These are phyloP conservation scores for Eucalyptus victrix DNA, from an alignment of 345 rosid genomes.

Conservation along the genomic window DNA sequence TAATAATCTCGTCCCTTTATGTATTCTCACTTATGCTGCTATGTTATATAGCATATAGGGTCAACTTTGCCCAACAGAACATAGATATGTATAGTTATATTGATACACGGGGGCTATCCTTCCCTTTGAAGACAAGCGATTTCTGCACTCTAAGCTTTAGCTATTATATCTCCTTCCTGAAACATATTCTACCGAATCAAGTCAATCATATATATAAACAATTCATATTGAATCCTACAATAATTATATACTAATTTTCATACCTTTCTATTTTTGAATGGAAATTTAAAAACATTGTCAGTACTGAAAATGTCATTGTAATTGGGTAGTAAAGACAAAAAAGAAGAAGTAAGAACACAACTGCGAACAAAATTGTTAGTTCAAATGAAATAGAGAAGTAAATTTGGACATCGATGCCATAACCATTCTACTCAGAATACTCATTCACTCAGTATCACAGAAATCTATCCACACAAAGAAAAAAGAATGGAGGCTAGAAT, in stretches of 20 bases:
- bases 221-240: neutral
- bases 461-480: neutral
- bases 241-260: neutral
- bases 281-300: neutral
- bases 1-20: neutral
- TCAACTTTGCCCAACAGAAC: neutral
- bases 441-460: neutral
- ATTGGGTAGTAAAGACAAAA: neutral
- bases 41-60: neutral
- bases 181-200: neutral
- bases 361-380: neutral
- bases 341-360: neutral
- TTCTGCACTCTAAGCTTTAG: neutral
- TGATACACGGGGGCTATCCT: neutral
- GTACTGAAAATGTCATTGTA: neutral
- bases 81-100: neutral
- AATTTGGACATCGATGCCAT: neutral
- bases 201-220: neutral
- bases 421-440: neutral
- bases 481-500: neutral
- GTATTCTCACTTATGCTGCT: neutral
- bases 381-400: neutral
- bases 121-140: neutral
- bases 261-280: neutral
- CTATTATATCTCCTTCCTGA: neutral